Evolutionary conservation across 2,329 filamentous ascomycete species (phyloP).

Genomic region (Neospermospora avenae): DNA sequence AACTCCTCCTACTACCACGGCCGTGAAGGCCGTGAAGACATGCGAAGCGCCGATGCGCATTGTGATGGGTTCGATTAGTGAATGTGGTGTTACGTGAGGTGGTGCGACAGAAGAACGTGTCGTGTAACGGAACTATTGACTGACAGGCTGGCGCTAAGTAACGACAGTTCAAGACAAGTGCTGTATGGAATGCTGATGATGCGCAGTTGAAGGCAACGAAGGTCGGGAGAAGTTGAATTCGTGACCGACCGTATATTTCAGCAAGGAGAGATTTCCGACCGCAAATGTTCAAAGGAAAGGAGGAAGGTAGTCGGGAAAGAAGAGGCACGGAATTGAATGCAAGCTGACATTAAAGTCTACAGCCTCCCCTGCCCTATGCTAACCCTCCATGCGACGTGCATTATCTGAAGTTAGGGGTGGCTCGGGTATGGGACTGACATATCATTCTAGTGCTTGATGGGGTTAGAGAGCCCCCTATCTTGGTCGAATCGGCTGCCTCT

Average conservation of each 20-base stretch:
- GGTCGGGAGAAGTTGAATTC: slow-evolving; percentile 1
- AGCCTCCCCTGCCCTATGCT: background rate
- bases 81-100: background rate
- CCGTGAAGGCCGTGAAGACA: slow-evolving; percentile 12
- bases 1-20: slow-evolving; percentile 12
- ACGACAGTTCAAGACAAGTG: background rate
- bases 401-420: background rate
- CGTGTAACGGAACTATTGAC: background rate
- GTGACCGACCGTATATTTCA: background rate
- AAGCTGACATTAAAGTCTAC: background rate
- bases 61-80: background rate
- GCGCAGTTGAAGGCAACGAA: slow-evolving; percentile 1
- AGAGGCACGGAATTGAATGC: background rate
- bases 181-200: background rate
- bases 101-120: background rate
- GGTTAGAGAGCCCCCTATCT: background rate
- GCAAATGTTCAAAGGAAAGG: background rate
- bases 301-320: background rate
- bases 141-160: background rate
- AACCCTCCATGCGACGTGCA: background rate
- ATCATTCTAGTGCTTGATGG: background rate
- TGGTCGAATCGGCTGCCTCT: background rate
- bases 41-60: slow-evolving; percentile 8
- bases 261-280: background rate
- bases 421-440: background rate